Evolutionary conservation across 257 asterid species (phyloP).

Genomic region (Nicotiana tabacum): DNA sequence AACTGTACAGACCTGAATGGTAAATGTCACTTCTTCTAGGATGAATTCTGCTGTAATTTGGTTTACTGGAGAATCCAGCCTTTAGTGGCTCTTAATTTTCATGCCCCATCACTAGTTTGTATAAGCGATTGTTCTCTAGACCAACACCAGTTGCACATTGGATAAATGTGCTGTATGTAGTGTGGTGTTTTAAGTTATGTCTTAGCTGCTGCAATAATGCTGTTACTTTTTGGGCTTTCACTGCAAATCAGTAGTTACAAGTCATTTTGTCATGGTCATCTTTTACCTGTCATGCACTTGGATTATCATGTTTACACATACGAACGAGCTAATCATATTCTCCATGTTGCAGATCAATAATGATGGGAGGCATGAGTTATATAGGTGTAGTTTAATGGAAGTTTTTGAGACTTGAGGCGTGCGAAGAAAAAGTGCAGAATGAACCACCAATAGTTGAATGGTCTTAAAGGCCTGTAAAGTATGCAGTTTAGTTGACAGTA

Average conservation of each 20-base stretch:
- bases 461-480: not conserved
- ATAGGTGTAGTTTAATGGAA: conserved; percentile 1
- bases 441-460: conserved; percentile 2
- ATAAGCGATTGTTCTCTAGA: not conserved
- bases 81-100: not conserved
- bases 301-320: not conserved
- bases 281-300: not conserved
- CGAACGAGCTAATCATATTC: not conserved
- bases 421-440: not conserved
- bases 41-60: not conserved
- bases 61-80: not conserved
- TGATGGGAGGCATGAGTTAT: not conserved
- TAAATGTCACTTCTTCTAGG: not conserved
- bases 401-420: not conserved
- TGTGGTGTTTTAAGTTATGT: not conserved
- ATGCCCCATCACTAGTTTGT: not conserved
- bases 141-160: not conserved
- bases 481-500: conserved; percentile 8
- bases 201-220: not conserved
- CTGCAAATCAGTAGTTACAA: not conserved
- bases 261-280: not conserved
- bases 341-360: conserved; percentile 5
- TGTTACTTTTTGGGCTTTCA: not conserved
- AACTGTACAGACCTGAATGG: conserved; percentile 8
- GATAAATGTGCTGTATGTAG: not conserved